Evolutionary conservation across 371 early-diverging fungal species (phyloP).

Genomic region (Lichtheimia ornata): DNA sequence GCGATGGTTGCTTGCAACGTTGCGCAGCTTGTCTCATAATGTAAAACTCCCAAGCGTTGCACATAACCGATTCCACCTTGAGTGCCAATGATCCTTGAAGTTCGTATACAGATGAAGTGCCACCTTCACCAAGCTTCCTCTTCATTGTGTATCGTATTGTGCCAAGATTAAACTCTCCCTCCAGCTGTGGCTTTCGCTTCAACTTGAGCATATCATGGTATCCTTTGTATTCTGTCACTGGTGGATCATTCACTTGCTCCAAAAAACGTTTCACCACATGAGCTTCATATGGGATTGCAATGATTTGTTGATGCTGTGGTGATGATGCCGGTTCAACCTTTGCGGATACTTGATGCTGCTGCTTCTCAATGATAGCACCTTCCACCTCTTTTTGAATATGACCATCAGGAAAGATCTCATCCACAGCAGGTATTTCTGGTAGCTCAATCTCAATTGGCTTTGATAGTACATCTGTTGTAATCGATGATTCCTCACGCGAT

Average conservation of each 20-base stretch:
- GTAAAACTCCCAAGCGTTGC: slow-evolving; percentile 47
- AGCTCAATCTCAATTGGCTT: no score
- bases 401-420: neutral
- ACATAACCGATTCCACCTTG: slow-evolving; percentile 38
- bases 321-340: neutral
- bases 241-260: neutral
- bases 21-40: slow-evolving; percentile 28
- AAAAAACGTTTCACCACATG: neutral
- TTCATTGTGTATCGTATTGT: neutral
- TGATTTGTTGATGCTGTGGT: neutral
- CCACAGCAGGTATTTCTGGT: no score
- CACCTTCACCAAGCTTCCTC: slow-evolving; percentile 42
- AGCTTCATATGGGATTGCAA: neutral
- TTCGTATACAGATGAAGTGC: slow-evolving; percentile 36
- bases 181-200: no score
- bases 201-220: neutral
- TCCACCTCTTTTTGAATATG: no score
- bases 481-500: no score
- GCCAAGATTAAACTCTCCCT: neutral
- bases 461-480: no score
- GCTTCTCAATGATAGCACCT: no score
- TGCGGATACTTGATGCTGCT: neutral
- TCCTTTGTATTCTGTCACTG: neutral
- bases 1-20: neutral
- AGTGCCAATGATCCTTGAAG: slow-evolving; percentile 22